phyloP scores from a whole-genome alignment of 139 green algal species.

The Closterium sp. region DNA sequence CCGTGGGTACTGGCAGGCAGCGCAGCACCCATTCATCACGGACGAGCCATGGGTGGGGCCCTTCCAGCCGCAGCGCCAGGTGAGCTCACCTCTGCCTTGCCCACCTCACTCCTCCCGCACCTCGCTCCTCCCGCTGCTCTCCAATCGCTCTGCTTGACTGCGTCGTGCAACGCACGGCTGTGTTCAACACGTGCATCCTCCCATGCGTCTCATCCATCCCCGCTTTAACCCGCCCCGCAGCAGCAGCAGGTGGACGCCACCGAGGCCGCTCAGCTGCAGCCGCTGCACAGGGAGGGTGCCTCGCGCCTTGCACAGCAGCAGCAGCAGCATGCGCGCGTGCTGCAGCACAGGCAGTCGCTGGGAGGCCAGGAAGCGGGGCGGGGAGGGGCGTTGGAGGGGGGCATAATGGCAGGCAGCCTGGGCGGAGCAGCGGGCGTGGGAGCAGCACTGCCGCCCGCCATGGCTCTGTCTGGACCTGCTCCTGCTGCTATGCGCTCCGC shows the following conservation, averaged over 20 bases:
- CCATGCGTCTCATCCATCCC: background rate
- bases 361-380: background rate
- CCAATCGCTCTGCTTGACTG: slow-evolving; percentile 1
- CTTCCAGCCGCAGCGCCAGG: slow-evolving; percentile 1
- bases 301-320: background rate
- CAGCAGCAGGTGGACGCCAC: background rate
- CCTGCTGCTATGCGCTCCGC: background rate
- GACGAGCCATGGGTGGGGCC: slow-evolving; percentile 25
- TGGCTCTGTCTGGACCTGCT: background rate
- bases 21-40: slow-evolving; percentile 36
- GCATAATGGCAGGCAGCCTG: background rate
- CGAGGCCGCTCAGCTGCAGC: background rate
- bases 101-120: background rate
- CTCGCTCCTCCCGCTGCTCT: background rate
- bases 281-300: background rate
- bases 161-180: background rate
- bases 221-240: background rate
- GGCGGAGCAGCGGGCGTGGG: background rate
- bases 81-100: background rate
- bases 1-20: slow-evolving; percentile 1
- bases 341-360: background rate
- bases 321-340: background rate
- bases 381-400: background rate
- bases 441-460: background rate
- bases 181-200: background rate